Base-by-base conservation (phyloP, 1,284 basidiomycete species). In the Irpex rosettiformis region DNA sequence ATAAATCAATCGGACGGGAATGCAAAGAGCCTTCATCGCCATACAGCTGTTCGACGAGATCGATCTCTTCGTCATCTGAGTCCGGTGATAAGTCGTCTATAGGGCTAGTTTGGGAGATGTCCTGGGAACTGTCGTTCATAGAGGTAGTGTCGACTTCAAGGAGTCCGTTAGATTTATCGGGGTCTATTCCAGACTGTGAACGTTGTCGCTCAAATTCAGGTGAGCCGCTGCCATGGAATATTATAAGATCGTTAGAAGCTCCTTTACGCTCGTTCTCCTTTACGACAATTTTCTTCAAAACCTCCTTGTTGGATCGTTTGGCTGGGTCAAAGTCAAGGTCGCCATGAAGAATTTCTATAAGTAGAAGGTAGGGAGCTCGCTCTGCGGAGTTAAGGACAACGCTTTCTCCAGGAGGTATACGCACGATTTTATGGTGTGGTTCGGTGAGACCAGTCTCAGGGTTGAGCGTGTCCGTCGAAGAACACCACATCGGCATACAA, bases 351-450 rank as follows among this genome's bases (percentile, higher is more conserved):
- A 99, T 89, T 74, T 99, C 97, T 58, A 99, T 86, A 61, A 98
- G 84, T 13, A 99, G 81, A 30, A 99, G 80, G 70, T 93, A 99
- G 1, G 97, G 97, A 1, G 94, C 96, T 52, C 92, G 85, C 73
- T 99, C 96, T 2, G 97, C 97, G 37, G 96, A 99, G 71, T 99
- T 99, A 51, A 99, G 84, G 4, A 99, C 97, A 33, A 99, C 97
- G 47, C 94, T 93, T 77, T 99, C 97, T 22, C 95, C 94, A 2
- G 97, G 96, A 16, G 96, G 96, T 72, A 99, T 97, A 65, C 97
- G 88, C 45, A 99, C 94, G 56, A 99, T 94, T 40, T 94, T 88
- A 70, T 98, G 96, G 71, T 99, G 96, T 5, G 89, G 85, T 69
- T 86, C 78, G 7, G 82, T 77, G 51, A 76, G 66, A 59, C 73